Conservation (phyloP, 2,329 filamentous ascomycete genomes). For the Chaetothyriales sp. region DNA sequence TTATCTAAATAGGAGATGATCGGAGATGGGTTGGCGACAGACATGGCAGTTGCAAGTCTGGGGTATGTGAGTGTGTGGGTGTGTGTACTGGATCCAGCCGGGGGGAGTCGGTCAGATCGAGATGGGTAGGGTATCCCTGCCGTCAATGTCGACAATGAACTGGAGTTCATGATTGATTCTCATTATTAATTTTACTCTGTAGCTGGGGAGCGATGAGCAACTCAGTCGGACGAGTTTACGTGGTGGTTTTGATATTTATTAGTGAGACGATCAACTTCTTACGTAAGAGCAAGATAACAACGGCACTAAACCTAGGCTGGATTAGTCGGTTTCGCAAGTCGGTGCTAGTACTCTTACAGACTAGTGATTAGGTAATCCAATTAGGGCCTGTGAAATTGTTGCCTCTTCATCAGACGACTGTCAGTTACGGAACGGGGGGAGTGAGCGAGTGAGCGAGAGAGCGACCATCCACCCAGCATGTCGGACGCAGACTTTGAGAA, state of each 20-base stretch:
- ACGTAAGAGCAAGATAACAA: not conserved
- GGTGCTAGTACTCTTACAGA: not conserved
- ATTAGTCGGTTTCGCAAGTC: not conserved
- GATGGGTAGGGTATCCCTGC: too few species aligned
- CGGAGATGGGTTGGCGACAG: not conserved
- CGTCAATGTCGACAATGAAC: too few species aligned
- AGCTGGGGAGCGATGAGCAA: too few species aligned
- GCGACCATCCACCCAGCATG: constrained; percentile 1
- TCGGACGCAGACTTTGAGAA: constrained; percentile 60
- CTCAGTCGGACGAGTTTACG: too few species aligned
- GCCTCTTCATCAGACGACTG: not conserved
- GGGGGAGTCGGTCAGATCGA: too few species aligned
- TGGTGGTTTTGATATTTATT: too few species aligned
- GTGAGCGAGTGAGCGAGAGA: not conserved
- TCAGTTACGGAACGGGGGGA: too few species aligned
- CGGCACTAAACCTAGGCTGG: too few species aligned
- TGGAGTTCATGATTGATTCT: too few species aligned
- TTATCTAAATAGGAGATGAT: not conserved
- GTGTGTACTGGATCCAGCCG: too few species aligned
- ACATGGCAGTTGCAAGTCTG: not conserved
- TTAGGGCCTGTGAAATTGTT: not conserved
- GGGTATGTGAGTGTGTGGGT: too few species aligned
- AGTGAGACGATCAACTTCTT: not conserved
- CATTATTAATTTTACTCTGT: too few species aligned
- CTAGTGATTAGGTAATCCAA: not conserved